Evolutionary conservation across 2,329 filamentous ascomycete genomes (phyloP), one percentile per base, ranked within the genome.

Genomic region (Clarireedia sp.): DNA sequence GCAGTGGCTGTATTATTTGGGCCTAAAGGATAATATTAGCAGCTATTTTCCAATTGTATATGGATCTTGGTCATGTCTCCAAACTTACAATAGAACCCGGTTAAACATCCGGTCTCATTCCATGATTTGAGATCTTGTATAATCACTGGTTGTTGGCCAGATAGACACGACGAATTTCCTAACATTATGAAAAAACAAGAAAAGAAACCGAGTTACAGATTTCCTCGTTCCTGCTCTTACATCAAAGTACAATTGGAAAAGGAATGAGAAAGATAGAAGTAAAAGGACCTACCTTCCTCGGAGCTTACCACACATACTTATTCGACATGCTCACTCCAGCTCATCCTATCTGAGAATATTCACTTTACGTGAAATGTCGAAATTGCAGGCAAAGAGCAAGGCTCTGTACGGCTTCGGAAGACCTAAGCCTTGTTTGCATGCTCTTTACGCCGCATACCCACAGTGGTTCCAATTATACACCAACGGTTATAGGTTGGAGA

Each of bases 41-140:
- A 36, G 10, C 16, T 26, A 33, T 12, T 19, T 37, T 12, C 19
- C 10, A 23, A 10, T 12, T 37, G 23, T 23, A 26, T 16, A 8
- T 16, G 7, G 19, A 3, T 14, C 14, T 3, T 3, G 2, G 19
- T 16, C 5, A 10, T 40, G 8, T 38, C 38, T 23, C 37, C 23
- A 26, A 29, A 54, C 52, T 43, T 29, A 54, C 52, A 54, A 29
- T 49, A 37, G n/a, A 54, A 54, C 1, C 52, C 52, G 4, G 43
- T 49, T 33, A 24, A 24, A 26, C 52, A 54, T 16, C 52, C 52
- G 3, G 40, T 50, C 17, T 33, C n/a, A 19, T 43, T 50, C 52
- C 52, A 54, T 3, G 52, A 54, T 41, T 21, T 41, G 33, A 38
- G 8, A 24, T 50, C 29, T n/a, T 54, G 52, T 17, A 54, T 49